These are phyloP conservation scores for Xylariaceae sp. DNA, from an alignment of 2,329 filamentous ascomycete genomes.

Conservation along the genomic window DNA sequence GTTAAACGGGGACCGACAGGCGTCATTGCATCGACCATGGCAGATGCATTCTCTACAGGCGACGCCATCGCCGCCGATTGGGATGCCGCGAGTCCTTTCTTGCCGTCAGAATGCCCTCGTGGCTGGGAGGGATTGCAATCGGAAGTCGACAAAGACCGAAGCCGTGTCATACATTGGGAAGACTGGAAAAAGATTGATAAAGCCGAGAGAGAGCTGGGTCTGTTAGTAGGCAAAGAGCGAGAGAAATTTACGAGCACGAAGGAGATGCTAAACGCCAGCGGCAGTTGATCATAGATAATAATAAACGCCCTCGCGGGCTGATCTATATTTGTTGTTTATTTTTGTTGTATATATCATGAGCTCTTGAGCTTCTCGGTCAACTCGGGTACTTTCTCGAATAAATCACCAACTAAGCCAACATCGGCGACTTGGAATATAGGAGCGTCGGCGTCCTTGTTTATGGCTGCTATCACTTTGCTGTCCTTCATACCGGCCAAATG, in stretches of 20 bases:
- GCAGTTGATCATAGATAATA: constrained; percentile 13
- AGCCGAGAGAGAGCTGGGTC: constrained; percentile 69
- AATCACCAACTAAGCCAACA: constrained; percentile 89
- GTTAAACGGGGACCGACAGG: constrained; percentile 93
- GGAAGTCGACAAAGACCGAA: constrained; percentile 54
- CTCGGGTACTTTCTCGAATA: constrained; percentile 95
- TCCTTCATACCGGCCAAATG: constrained; percentile 99
- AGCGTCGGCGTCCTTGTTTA: constrained; percentile 96
- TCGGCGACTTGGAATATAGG: constrained; percentile 98
- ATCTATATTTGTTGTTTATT: constrained; percentile 20
- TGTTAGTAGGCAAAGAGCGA: constrained; percentile 68
- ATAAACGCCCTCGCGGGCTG: constrained; percentile 14
- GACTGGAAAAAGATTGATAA: constrained; percentile 83
- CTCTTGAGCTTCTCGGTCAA: constrained; percentile 90
- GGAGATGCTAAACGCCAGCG: constrained; percentile 58
- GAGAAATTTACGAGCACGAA: constrained; percentile 62
- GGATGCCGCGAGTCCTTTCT: constrained; percentile 43
- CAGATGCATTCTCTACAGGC: constrained; percentile 85
- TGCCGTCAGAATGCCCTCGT: constrained; percentile 26
- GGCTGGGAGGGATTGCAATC: constrained; percentile 77
- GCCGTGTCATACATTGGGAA: constrained; percentile 71
- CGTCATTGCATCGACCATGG: constrained; percentile 94
- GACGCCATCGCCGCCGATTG: constrained; percentile 83
- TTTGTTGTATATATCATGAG: constrained; percentile 28
- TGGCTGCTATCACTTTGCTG: constrained; percentile 97